Evolutionary conservation across 2,329 filamentous ascomycete genomes (phyloP).

Genomic region (Cordyceps militaris): DNA sequence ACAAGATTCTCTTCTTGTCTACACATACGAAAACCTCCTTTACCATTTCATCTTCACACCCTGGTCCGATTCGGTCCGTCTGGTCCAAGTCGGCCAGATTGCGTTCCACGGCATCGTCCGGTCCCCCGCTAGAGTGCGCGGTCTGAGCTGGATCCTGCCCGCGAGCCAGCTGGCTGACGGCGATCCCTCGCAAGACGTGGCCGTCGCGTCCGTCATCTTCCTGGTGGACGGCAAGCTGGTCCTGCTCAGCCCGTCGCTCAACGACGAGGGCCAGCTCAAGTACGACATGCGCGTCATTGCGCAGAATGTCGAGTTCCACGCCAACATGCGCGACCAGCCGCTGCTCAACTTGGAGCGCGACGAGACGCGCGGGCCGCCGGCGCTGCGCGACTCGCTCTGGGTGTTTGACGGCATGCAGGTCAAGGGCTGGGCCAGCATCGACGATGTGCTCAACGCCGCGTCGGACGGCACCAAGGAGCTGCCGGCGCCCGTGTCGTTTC

Average conservation of each 20-base stretch:
- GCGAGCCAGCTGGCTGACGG: constrained; percentile 84
- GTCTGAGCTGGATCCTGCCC: constrained; percentile 91
- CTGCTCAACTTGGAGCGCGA: constrained; percentile 27
- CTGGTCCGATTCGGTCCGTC: constrained; percentile 58
- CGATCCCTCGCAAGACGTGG: constrained; percentile 92
- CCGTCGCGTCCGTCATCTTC: constrained; percentile 86
- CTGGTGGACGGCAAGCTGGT: constrained; percentile 97
- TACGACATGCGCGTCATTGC: constrained; percentile 98
- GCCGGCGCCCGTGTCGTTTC: constrained; percentile 66
- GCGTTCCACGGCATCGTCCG: constrained; percentile 94
- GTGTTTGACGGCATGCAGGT: constrained; percentile 84
- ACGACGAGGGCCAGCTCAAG: constrained; percentile 76
- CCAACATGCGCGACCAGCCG: constrained; percentile 81
- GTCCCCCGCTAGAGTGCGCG: constrained; percentile 84
- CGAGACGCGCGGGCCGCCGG: constrained; percentile 32
- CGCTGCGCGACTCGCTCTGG: constrained; percentile 82
- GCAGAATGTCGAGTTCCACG: constrained; percentile 93
- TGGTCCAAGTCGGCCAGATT: constrained; percentile 95
- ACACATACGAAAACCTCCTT: constrained; percentile 92
- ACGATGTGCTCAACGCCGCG: constrained; percentile 70
- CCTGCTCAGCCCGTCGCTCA: constrained; percentile 77
- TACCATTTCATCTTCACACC: constrained; percentile 89
- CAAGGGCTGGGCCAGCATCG: constrained; percentile 82
- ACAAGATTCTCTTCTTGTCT: constrained; percentile 89
- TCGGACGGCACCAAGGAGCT: constrained; percentile 63